These are phyloP conservation scores for Suillus subalutaceus DNA, from an alignment of 768 basidiomycete genomes.

Conservation along the genomic window DNA sequence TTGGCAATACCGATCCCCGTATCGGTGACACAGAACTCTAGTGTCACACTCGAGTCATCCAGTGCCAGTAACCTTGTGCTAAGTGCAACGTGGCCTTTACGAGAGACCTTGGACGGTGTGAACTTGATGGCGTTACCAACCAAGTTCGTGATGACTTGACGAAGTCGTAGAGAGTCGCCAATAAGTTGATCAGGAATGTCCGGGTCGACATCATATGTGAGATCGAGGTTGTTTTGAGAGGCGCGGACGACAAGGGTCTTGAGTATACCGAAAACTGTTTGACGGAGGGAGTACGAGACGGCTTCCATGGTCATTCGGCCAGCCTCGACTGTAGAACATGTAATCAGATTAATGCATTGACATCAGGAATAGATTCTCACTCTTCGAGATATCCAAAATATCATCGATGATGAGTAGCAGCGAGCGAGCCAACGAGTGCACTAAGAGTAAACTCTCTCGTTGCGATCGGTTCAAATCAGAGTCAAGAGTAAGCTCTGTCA, in stretches of 20 bases:
- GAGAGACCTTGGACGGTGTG: slow-evolving; percentile 76
- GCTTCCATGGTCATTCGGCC: slow-evolving; percentile 99
- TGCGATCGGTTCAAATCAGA: slow-evolving; percentile 94
- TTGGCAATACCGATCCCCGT: slow-evolving; percentile 99
- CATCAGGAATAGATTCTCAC: slow-evolving; percentile 50
- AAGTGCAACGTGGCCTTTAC: slow-evolving; percentile 89
- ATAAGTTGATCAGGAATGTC: slow-evolving; percentile 97
- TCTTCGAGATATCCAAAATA: slow-evolving; percentile 99
- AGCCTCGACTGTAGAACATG: slow-evolving; percentile 75
- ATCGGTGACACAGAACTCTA: slow-evolving; percentile 97
- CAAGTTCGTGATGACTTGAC: slow-evolving; percentile 94
- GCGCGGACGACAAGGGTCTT: slow-evolving; percentile 98
- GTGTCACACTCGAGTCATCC: slow-evolving; percentile 82
- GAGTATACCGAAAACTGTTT: slow-evolving; percentile 95
- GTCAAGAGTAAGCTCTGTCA: slow-evolving; percentile 97
- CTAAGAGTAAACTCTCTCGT: slow-evolving; percentile 92
- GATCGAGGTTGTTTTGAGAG: slow-evolving; percentile 93
- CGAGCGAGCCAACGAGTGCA: slow-evolving; percentile 92
- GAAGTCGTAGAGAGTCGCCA: slow-evolving; percentile 91
- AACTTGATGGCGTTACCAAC: slow-evolving; percentile 98
- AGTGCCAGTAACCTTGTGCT: slow-evolving; percentile 78
- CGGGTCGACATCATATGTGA: slow-evolving; percentile 95
- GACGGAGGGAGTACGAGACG: slow-evolving; percentile 96
- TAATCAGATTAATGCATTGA: slow-evolving; percentile 10
- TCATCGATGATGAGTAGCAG: slow-evolving; percentile 97